Base-by-base conservation (phyloP, 176 grass and related monocot species). In the Metroxylon sagu region DNA sequence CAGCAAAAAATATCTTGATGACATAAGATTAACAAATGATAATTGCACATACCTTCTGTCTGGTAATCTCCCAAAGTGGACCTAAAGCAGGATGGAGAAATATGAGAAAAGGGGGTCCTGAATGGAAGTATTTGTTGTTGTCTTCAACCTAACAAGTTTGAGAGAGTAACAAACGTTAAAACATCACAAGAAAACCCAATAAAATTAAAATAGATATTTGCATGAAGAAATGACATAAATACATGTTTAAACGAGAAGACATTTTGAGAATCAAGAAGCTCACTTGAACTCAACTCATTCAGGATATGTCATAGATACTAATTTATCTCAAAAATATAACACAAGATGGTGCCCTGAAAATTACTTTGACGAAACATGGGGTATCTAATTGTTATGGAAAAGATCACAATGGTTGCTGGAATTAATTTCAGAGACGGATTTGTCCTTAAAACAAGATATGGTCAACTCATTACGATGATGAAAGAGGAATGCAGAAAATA, bases 31-130 rank as follows among this genome's bases (percentile, higher is more conserved):
- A 16, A 5, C 16, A 56, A 16, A 17, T 10, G 4, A 25, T 6
- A n/a, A 52, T 10, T 53, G 19, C 21, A 14, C 16, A 73, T 74
- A 97, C 93, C 93, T 97, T 97, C 78, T 92, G 93, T 26, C 74
- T 74, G 30, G 69, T 83, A 60, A 85, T 80, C 73, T 92, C 78
- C 93, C 93, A 97, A 72, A 97, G 77, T 78, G 93, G 93, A 67
- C 93, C 93, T 78, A 97, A 78, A 80, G 84, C 84, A 71, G 87
- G 87, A 83, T 92, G 93, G 74, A 97, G 87, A 76, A 97, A 97
- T 75, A 97, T 85, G 77, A 97, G 81, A 73, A 88, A 97, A 17
- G 93, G 93, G 1, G 82, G 81, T 16, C 54, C 76, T 39, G 77
- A 88, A 80, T 57, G 57, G 62, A 97, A 62, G 65, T 97, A 97